Base-by-base conservation (phyloP, 129 eudicot species). In the Artemisia argyi region DNA sequence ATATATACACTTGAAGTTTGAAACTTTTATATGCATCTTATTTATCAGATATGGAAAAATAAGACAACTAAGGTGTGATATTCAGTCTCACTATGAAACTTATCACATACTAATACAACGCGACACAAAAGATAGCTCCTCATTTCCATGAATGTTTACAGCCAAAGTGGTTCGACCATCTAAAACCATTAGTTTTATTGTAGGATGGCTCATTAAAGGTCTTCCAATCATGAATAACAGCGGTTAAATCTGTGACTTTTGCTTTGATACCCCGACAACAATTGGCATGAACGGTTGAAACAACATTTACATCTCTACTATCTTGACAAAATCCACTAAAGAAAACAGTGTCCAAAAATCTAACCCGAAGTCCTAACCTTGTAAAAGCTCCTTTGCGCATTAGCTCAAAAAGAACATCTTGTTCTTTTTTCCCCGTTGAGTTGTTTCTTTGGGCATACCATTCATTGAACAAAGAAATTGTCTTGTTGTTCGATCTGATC, bases 201-300 rank as follows among this genome's bases (percentile, higher is more conserved):
- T 56, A 11, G 1, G 39, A 14, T 4, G 19, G 30, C 12, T 53
- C 55, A 8, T 63, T 80, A 61, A 28, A 75, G 26, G 68, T 69
- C 62, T 75, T 73, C 84, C 89, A 87, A 46, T 87, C 87, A 65
- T 32, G 63, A 52, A 87, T 54, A 44, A 82, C 87, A 0, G 16
- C 52, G 4, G 22, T 70, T 50, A 87, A 48, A 81, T 87, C 93
- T 2, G 18, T 54, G 14, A 87, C 81, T 71, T 84, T 87, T 0
- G 93, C 87, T 8, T n/a, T 62, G 26, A 87, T 82, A 22, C 76
- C 69, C n/a, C 89, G 83, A 18, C 93, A 87, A 75, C 93, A 87
- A 54, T 84, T 84, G 1, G 89, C 93, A 61, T 88, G 94, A 65
- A 88, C 84, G 2, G 94, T 88, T 12, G 71, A 79, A 30, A 88